phyloP scores from a whole-genome alignment of 176 grass and related monocot genomes.

The Areca catechu region DNA sequence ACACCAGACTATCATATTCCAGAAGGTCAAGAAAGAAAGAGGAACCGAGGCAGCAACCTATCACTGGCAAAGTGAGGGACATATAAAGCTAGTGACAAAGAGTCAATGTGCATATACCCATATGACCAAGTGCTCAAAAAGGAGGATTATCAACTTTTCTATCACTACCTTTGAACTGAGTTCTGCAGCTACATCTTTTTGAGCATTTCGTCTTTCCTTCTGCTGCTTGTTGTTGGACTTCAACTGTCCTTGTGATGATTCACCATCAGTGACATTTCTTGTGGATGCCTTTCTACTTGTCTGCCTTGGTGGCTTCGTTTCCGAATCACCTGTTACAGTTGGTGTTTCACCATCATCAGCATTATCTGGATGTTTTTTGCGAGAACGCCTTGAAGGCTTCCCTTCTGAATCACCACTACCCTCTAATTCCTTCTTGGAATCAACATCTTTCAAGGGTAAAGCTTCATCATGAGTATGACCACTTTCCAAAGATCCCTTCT shows the following conservation, averaged over 20 bases:
- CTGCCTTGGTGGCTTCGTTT: constrained; percentile 7
- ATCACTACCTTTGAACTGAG: constrained; percentile 38
- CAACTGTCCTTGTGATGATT: constrained; percentile 28
- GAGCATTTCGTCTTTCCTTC: constrained; percentile 19
- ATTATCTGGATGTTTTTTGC: constrained; percentile 26
- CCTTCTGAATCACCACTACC: constrained; percentile 29
- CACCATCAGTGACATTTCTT: constrained; percentile 25
- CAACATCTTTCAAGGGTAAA: constrained; percentile 3
- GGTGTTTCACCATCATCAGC: constrained; percentile 9
- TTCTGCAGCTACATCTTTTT: constrained; percentile 28
- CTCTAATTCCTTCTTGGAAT: constrained; percentile 32
- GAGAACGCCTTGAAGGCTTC: constrained; percentile 23
- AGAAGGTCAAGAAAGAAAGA: too few species aligned
- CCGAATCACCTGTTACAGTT: not conserved
- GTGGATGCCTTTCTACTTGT: constrained; percentile 2
- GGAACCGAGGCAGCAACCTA: too few species aligned
- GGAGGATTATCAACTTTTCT: constrained; percentile 3
- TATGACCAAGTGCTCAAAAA: not conserved
- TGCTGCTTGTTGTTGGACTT: constrained; percentile 20
- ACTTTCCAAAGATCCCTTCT: constrained; percentile 13
- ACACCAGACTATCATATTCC: too few species aligned
- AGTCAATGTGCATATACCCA: not conserved
- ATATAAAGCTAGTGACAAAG: too few species aligned
- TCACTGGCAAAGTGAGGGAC: too few species aligned
- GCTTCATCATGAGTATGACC: not conserved